Base-by-base conservation (phyloP, 257 asterid genomes). In the Solanum peruvianum region DNA sequence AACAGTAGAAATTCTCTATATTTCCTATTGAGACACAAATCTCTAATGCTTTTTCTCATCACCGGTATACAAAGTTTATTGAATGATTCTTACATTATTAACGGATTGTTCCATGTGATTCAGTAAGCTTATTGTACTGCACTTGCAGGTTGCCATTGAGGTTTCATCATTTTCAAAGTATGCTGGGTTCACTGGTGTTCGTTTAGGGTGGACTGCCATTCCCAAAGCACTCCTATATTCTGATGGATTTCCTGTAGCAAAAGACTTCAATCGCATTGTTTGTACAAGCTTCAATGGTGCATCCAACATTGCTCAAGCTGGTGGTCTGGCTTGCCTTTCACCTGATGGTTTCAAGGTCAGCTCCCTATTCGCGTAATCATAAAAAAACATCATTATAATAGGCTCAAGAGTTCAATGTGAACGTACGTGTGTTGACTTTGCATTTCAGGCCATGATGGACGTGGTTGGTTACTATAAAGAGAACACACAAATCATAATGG, bases 121-220 rank as follows among this genome's bases (percentile, higher is more conserved):
- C 67, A 3, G 69, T 18, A 10, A 29, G 31, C 85, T 52, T 52
- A 16, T n/a, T 69, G 60, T 84, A 72, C 41, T 44, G 85, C 45
- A 23, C 86, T 77, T 91, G 89, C 93, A 97, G 99, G 99, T 97
- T 90, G 98, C 99, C 44, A 94, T 97, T 69, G 99, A 97, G 93
- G 97, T 96, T 85, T 97, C 99, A 85, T 97, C 99, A 41, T 97
- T 96, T 85, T 97, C 99, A 35, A 97, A 97, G 89, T 95, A 96
- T 81, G 99, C 99, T 52, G 99, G 99, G 31, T 97, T 97, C 91
- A 97, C 99, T 31, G 99, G 99, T 42, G 99, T 97, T 85, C 99
- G 99, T 77, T 93, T 97, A 67, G 99, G 99, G 84, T 97, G 99
- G 99, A 97, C 99, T 2, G 98, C 98, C 39, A 89, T 97, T 86